phyloP scores from a whole-genome alignment of 768 basidiomycete species.

The Mycena galopus region DNA sequence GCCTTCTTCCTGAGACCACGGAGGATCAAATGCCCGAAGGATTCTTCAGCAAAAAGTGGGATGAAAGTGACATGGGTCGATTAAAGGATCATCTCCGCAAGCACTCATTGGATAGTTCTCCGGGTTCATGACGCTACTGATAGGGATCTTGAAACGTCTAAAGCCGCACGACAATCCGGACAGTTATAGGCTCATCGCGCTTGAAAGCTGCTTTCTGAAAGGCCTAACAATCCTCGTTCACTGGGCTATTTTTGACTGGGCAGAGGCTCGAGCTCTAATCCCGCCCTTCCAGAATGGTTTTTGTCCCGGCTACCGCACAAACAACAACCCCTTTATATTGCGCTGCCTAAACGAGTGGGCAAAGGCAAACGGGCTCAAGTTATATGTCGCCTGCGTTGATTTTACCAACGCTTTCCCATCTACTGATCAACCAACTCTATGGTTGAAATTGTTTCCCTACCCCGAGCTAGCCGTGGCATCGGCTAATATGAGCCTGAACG shows the following conservation, averaged over 20 bases:
- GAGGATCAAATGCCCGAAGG: background rate
- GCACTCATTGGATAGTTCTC: background rate
- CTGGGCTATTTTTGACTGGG: background rate
- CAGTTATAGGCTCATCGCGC: background rate
- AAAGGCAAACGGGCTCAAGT: background rate
- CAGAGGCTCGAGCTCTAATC: background rate
- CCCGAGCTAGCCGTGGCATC: no score
- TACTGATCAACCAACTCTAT: background rate
- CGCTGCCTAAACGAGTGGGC: background rate
- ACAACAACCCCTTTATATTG: background rate
- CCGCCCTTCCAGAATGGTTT: background rate
- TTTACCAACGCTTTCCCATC: background rate
- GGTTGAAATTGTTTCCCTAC: background rate
- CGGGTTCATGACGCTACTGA: background rate
- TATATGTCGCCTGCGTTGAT: background rate
- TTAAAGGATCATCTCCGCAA: slow-evolving; percentile 9
- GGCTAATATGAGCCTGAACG: no score
- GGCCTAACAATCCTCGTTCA: background rate
- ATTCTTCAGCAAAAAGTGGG: background rate
- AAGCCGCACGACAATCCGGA: background rate
- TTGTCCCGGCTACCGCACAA: background rate
- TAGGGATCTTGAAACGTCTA: background rate
- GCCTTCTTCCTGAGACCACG: background rate
- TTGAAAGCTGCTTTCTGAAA: background rate
- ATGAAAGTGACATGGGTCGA: background rate